These are phyloP conservation scores for Vitis amurensis DNA, from an alignment of 164 flowering plant genomes.

Conservation along the genomic window DNA sequence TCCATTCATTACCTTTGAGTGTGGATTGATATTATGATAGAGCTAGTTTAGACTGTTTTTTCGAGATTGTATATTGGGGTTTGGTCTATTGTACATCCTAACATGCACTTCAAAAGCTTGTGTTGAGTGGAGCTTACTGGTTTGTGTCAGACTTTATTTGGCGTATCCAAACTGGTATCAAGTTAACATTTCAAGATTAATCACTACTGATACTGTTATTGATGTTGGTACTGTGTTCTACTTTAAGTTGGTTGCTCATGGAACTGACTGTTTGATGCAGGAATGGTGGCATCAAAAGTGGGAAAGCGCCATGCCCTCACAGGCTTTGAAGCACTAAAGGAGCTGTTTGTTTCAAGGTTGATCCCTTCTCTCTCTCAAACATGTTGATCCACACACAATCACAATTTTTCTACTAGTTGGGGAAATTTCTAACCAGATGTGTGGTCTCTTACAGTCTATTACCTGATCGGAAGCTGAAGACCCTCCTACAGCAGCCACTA, in stretches of 20 bases:
- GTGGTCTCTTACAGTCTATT: constrained; percentile 55
- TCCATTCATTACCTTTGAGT: too few relatives aligned
- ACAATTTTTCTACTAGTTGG: too few relatives aligned
- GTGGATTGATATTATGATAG: too few relatives aligned
- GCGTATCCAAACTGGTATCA: not conserved
- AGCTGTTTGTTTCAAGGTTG: constrained; percentile 75
- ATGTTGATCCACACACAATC: too few relatives aligned
- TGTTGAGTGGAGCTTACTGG: too few relatives aligned
- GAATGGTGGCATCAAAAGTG: constrained; percentile 87
- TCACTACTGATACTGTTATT: not conserved
- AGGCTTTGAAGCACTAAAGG: constrained; percentile 86
- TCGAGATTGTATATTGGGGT: too few relatives aligned
- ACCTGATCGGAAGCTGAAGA: constrained; percentile 92
- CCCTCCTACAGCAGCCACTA: constrained; percentile 71
- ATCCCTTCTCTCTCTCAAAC: not conserved
- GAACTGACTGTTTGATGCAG: constrained; percentile 41
- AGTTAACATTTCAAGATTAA: not conserved
- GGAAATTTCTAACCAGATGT: too few relatives aligned
- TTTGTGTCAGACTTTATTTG: too few relatives aligned
- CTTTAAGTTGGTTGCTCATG: not conserved
- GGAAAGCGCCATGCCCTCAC: constrained; percentile 95
- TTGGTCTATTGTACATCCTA: too few relatives aligned
- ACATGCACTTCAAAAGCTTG: too few relatives aligned
- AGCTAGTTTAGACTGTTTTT: too few relatives aligned
- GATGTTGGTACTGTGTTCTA: not conserved